phyloP scores from a whole-genome alignment of 1,139 yeast genomes.

The Maudiozyma humilis region DNA sequence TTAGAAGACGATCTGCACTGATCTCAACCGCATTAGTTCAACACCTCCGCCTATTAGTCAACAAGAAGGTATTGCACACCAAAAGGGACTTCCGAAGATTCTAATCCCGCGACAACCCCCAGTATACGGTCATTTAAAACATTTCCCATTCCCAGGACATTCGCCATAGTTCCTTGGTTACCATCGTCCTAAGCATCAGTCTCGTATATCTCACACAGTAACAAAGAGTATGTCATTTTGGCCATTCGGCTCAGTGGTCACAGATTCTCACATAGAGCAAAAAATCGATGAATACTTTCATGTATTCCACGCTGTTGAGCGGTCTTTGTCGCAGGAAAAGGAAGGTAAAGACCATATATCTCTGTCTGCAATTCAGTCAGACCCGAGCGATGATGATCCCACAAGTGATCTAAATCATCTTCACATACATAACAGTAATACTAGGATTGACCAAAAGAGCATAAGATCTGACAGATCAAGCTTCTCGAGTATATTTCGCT shows the following conservation, averaged over 20 bases:
- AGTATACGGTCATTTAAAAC: no score
- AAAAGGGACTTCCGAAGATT: no score
- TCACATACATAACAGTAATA: neutral
- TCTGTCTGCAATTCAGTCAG: neutral
- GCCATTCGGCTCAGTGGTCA: constrained; percentile 38
- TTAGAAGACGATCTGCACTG: no score
- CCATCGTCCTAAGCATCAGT: no score
- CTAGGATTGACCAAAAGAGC: constrained; percentile 3
- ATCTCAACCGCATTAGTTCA: no score
- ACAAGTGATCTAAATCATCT: neutral
- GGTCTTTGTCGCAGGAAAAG: no score
- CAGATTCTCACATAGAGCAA: constrained; percentile 31
- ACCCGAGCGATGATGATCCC: constrained; percentile 1
- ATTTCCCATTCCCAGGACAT: no score
- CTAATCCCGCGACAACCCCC: no score
- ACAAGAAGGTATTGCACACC: no score
- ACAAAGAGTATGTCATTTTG: constrained; percentile 37
- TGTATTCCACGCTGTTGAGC: neutral
- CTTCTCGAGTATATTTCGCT: neutral
- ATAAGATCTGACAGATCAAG: constrained; percentile 2
- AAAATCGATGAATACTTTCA: constrained; percentile 31
- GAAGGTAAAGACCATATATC: neutral
- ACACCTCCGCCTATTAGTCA: no score
- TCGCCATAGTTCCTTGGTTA: no score
- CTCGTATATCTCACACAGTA: no score